phyloP scores from a whole-genome alignment of 192 early-diverging fungal species.

The Gigaspora rosea region DNA sequence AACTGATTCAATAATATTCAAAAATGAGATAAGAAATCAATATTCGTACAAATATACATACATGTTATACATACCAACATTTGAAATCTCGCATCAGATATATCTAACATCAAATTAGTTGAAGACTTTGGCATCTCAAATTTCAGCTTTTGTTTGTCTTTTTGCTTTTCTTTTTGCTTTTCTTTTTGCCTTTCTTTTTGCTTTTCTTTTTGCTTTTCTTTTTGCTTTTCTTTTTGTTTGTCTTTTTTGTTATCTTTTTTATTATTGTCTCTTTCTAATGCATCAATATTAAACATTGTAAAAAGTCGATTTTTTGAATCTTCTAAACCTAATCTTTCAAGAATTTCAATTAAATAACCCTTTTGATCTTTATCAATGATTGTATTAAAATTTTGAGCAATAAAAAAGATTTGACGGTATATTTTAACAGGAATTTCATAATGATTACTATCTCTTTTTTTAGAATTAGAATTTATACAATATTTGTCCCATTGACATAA shows the following conservation, averaged over 20 bases:
- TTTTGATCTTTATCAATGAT: neutral
- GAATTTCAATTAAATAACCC: slow-evolving; percentile 1
- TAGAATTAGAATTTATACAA: neutral
- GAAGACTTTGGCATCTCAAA: neutral
- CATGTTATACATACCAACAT: slow-evolving; percentile 4
- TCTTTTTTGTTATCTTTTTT: neutral
- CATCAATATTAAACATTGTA: neutral
- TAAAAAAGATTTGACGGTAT: slow-evolving; percentile 21
- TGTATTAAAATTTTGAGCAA: slow-evolving; percentile 17
- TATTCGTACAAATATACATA: neutral
- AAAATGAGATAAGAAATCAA: neutral
- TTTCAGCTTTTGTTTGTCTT: neutral
- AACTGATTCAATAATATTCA: neutral
- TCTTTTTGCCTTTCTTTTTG: neutral
- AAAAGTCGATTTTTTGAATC: neutral
- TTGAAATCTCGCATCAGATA: slow-evolving; percentile 36
- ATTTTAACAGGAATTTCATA: slow-evolving; percentile 14
- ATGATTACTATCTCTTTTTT: neutral
- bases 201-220: neutral
- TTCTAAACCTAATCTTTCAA: neutral
- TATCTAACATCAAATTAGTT: neutral
- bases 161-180: neutral
- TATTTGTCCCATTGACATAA: slow-evolving; percentile 13
- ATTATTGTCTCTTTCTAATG: no score
- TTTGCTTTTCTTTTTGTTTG: neutral